Base-by-base conservation (phyloP, 1,284 basidiomycete genomes). In the Malassezia brasiliensis region DNA sequence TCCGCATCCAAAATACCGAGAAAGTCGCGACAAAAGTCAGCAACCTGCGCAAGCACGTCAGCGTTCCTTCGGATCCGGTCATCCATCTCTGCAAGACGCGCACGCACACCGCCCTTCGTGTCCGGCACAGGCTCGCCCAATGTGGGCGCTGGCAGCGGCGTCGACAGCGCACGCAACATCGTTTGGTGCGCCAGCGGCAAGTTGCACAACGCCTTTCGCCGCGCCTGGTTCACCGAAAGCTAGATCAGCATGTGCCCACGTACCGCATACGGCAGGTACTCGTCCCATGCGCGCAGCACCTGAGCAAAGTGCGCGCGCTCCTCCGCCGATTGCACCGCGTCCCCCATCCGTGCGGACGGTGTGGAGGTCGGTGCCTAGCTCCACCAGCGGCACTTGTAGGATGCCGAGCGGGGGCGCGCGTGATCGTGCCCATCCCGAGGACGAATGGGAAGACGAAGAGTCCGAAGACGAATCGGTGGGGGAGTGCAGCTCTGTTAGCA, bases 41-140 rank as follows among this genome's bases (percentile, higher is more conserved):
- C 69, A 17, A 74, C 67, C 32, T 62, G 39, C 8, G 58, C 44
- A 9, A 73, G 59, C 19, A 74, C 52, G 35, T 71, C 69, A 2
- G 68, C 63, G 38, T 74, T 74, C 8, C 70, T 60, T 2, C 72
- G 65, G 32, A 74, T 72, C 1, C 72, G 62, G 34, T 74, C 72
- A 50, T 74, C 72, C n/a, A 74, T 64, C 50, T 73, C 72, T 19
- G 65, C 65, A 22, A 74, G 35, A 15, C 65, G 53, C 8, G 59
- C 52, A 34, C 54, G 64, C 52, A 73, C 62, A 3, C 70, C 64
- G 17, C 50, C 49, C 41, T 22, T 50, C 17, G 15, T 17, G 9
- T 19, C 28, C 3, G 34, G 12, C 12, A 17, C n/a, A 12, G 25
- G 20, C 4, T 31, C 36, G 2, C 32, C 32, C 14, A 65, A 59